phyloP scores from a whole-genome alignment of 495 filamentous ascomycete genomes.

The Penicillium dipodomyicola region DNA sequence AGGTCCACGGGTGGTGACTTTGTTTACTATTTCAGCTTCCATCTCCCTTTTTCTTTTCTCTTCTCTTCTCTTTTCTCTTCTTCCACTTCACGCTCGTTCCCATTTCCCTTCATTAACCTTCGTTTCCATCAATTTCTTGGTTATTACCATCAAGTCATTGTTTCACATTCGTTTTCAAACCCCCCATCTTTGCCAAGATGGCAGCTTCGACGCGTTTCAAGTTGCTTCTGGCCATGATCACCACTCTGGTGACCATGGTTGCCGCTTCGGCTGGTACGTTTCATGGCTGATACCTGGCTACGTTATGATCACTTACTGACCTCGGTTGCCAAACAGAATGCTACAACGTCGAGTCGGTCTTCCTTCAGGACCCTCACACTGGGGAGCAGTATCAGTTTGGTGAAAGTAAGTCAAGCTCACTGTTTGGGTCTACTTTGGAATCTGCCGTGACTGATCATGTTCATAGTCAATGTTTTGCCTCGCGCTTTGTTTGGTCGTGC shows the following conservation, averaged over 20 bases:
- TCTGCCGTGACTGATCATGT: not conserved
- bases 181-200: not conserved
- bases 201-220: constrained; percentile 1
- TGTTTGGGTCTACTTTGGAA: not conserved
- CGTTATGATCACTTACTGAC: not conserved
- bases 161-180: constrained; percentile 1
- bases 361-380: constrained; percentile 13
- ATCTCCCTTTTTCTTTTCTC: not conserved
- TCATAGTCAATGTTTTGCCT: not conserved
- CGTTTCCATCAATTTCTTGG: constrained; percentile 4
- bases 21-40: constrained; percentile 8
- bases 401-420: constrained; percentile 1
- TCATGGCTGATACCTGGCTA: not conserved
- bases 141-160: constrained; percentile 3
- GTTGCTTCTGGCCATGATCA: constrained; percentile 5
- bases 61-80: not conserved
- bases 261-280: not conserved
- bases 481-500: constrained; percentile 5
- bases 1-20: not conserved
- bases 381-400: constrained; percentile 9
- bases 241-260: constrained; percentile 2
- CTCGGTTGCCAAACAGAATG: not conserved
- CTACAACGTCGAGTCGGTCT: not conserved
- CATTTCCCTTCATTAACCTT: not conserved
- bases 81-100: not conserved